phyloP scores from a whole-genome alignment of 257 asterid species.

The Voacanga thouarsii region DNA sequence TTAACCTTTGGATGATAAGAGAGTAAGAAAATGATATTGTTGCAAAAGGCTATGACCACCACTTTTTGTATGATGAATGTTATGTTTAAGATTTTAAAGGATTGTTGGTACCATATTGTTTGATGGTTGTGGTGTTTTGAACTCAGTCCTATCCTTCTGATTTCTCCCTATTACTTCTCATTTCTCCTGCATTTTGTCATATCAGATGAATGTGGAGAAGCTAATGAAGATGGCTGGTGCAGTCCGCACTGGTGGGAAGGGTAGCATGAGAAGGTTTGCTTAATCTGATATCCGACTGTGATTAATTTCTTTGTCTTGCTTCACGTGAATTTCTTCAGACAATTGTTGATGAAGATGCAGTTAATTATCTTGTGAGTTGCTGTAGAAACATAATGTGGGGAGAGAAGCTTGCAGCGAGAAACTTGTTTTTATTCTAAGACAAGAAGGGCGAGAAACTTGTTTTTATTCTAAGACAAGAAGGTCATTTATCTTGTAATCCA shows the following conservation, averaged over 20 bases:
- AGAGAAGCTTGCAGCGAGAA: not conserved
- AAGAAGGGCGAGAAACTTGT: not conserved
- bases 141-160: not conserved
- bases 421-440: not conserved
- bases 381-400: not conserved
- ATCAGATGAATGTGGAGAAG: conserved; percentile 77
- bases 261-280: conserved; percentile 65
- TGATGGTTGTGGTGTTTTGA: not conserved
- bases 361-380: not conserved
- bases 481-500: not conserved
- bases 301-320: not conserved
- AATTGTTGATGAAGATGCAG: not conserved
- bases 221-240: conserved; percentile 77
- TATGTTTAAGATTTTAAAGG: not conserved
- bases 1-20: no score
- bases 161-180: not conserved
- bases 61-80: not conserved
- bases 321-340: not conserved
- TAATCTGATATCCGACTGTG: not conserved
- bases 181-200: not conserved
- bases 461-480: not conserved
- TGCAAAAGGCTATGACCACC: not conserved
- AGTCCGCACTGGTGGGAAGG: conserved; percentile 78
- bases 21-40: not conserved
- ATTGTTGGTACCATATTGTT: not conserved